Conservation (phyloP, 2,329 filamentous ascomycete genomes). For the Sporothrix schenckii region DNA sequence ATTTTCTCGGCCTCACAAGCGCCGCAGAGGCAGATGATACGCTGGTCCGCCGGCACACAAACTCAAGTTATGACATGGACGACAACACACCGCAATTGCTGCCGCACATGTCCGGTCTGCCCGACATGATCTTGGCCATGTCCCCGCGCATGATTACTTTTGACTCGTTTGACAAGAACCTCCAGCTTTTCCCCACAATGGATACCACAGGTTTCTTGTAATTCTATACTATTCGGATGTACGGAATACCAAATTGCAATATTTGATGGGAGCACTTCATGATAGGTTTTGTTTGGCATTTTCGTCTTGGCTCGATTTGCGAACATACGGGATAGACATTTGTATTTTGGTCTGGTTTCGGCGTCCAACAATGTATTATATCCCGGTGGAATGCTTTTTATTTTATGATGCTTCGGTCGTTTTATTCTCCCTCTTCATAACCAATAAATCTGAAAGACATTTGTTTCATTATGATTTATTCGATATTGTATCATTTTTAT, state of each 20-base stretch:
- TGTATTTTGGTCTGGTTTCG: conserved; percentile 1
- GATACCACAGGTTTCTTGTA: conserved; percentile 32
- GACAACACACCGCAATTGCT: conserved; percentile 29
- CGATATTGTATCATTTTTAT: no score
- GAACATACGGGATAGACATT: neutral
- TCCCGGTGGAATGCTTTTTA: neutral
- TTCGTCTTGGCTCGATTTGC: neutral
- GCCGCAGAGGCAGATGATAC: neutral
- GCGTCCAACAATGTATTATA: conserved; percentile 9
- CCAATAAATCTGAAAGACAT: neutral
- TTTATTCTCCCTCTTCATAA: neutral
- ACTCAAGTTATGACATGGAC: conserved; percentile 11
- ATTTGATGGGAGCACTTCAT: neutral
- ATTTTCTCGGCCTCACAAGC: conserved; percentile 19
- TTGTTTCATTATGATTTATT: no score
- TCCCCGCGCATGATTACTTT: conserved; percentile 37
- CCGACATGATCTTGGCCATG: conserved; percentile 35
- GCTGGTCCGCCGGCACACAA: conserved; percentile 11
- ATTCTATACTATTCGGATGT: neutral
- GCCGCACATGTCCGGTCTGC: conserved; percentile 32
- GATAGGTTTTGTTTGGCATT: neutral
- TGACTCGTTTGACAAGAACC: conserved; percentile 36
- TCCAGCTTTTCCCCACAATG: conserved; percentile 39
- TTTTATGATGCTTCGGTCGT: neutral
- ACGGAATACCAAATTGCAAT: conserved; percentile 7